These are phyloP conservation scores for Cutaneotrichosporon sp. DNA, from an alignment of 1,284 basidiomycete genomes.

Conservation along the genomic window DNA sequence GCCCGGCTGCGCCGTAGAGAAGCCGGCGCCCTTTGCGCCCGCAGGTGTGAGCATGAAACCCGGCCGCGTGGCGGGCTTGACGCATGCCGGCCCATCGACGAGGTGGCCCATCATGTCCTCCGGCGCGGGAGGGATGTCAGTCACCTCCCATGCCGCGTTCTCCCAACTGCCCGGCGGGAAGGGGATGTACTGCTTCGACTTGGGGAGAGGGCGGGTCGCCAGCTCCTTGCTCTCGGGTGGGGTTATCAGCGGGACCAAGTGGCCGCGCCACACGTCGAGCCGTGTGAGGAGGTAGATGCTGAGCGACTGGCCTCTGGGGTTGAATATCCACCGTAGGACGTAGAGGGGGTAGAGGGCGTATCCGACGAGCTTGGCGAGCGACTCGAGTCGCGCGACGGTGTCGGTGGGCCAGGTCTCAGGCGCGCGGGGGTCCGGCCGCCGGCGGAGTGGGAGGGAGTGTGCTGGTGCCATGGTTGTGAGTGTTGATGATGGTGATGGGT, in stretches of 20 bases:
- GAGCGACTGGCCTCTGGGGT: not conserved
- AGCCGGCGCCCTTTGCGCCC: slow-evolving; percentile 6
- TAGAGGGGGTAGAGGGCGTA: slow-evolving; percentile 8
- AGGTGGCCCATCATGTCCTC: slow-evolving; percentile 2
- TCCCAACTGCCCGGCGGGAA: not conserved
- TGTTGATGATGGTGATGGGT: not conserved
- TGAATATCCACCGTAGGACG: not conserved
- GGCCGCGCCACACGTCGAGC: not conserved
- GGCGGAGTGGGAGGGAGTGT: slow-evolving; percentile 2
- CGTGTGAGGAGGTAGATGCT: not conserved
- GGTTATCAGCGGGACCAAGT: not conserved
- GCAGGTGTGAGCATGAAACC: slow-evolving; percentile 29
- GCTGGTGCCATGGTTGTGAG: not conserved
- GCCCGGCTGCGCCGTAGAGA: slow-evolving; percentile 17
- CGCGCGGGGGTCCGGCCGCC: not conserved
- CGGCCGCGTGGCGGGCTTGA: slow-evolving; percentile 1
- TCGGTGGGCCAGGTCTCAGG: not conserved
- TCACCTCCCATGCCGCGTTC: not conserved
- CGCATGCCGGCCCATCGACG: slow-evolving; percentile 4
- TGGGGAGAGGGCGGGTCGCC: not conserved
- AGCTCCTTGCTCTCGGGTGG: not conserved
- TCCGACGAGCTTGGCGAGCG: not conserved
- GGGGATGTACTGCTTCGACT: not conserved
- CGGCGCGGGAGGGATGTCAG: slow-evolving; percentile 1
- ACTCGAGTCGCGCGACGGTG: not conserved